phyloP scores from a whole-genome alignment of 23 red algal species.

The Gracilaria domingensis region DNA sequence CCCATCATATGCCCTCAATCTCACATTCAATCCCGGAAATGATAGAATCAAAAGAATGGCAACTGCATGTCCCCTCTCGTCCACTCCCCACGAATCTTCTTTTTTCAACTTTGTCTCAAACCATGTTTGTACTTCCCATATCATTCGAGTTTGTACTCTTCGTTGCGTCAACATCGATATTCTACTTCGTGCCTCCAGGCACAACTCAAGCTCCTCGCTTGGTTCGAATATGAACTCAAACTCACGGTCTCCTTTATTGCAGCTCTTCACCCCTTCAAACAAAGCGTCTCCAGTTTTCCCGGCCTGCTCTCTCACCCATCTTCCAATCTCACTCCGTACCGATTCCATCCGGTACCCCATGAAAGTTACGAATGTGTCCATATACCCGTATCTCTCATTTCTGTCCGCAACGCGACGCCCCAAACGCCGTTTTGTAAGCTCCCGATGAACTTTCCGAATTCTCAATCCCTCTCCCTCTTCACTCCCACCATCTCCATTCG shows the following conservation, averaged over 20 bases:
- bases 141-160: not conserved
- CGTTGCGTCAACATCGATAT: not conserved
- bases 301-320: not conserved
- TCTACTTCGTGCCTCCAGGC: too few species aligned
- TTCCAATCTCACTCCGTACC: not conserved
- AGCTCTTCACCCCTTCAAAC: not conserved
- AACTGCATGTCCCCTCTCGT: not conserved
- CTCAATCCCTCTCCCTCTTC: too few species aligned
- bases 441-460: not conserved
- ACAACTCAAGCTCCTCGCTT: not conserved
- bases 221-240: not conserved
- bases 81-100: too few species aligned
- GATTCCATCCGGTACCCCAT: slow-evolving; percentile 19
- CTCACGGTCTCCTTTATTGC: too few species aligned
- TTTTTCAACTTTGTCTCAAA: not conserved
- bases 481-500: too few species aligned
- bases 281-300: not conserved
- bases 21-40: not conserved
- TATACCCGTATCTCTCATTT: not conserved
- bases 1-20: not conserved
- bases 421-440: not conserved
- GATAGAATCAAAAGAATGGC: not conserved
- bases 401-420: not conserved
- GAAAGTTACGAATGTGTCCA: not conserved
- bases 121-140: slow-evolving; percentile 1